Evolutionary conservation across 257 asterid species (phyloP), one percentile per base, ranked within the genome.

Genomic region (Solanum sparsipilum): DNA sequence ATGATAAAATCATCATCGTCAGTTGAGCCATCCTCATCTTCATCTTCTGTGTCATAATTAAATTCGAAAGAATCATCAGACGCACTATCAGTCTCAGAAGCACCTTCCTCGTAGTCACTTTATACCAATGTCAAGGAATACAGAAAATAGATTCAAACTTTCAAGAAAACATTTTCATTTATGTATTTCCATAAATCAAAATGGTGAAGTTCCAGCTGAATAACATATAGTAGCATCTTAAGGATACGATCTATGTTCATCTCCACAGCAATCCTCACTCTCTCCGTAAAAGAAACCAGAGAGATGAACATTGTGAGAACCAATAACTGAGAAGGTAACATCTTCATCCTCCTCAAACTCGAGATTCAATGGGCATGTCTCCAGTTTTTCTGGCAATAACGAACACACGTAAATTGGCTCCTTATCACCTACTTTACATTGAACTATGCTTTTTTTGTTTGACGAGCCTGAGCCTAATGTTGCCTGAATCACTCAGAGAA

Each of bases 321-420:
- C 99, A 87, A 88, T n/a, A 76, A 94, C 93, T 1, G 96, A 91
- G 90, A 97, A 97, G 21, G 93, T 91, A 71, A 95, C 99, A 15
- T 95, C 94, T 32, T 94, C 95, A 0, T 95, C 98, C 88, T 96
- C 99, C 90, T 94, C 98, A 48, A 97, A 97, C 90, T 96, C 99
- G 20, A 90, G 96, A 93, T 95, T 93, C 93, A 96, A 85, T 2
- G 94, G 88, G 87, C 96, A 95, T 9, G 92, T 95, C 94, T 97
- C 99, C 38, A 95, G 86, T 75, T 16, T 95, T 86, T 93, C 93
- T 0, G 99, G 99, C 70, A 94, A 84, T 92, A 97, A 86, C 0
- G 98, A 90, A 89, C 99, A 96, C 86, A 97, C 46, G 87, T 92
- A 90, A 89, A 95, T 93, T 5, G 99, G 99, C 84, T 84, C 91